Evolutionary conservation across 805 yeast genomes (phyloP), one percentile per base, ranked within the genome.

Genomic region (Metschnikowia colocasiae): DNA sequence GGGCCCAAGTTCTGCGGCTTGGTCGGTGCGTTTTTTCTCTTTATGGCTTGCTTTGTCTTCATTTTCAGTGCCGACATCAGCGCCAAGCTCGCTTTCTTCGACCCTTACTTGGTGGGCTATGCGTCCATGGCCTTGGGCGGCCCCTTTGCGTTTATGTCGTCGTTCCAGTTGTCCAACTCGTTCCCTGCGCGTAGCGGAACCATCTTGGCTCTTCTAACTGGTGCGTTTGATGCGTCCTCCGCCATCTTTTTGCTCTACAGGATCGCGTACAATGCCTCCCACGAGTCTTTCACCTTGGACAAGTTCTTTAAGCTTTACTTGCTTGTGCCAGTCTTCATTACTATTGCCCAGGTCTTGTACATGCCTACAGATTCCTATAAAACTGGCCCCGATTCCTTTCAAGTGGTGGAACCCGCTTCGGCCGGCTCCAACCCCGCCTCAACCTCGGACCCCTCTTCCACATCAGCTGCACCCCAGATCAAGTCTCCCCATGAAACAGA

Each of bases 171-270:
- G 48, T 77, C 82, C 20, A 79, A 79, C 56, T 69, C 82, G 3
- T 79, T 79, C 60, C 83, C 83, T 2, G 65, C 69, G 42, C 71
- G 70, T 43, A 74, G 80, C 16, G 83, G 83, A 6, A 62, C 76
- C 12, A 68, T 79, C 18, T 65, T 79, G 54, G 82, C 82, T 19
- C 62, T 79, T 36, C 59, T 79, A 47, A 78, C 82, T 1, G 83
- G 83, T 15, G 82, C 83, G 0, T 79, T 79, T 51, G 83, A 79
- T 61, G 76, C 83, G 8, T 77, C 82, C 2, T 74, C 80, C 7
- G 82, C 82, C 1, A 72, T 79, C 15, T 79, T 79, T 56, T 64
- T 79, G 57, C 40, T 76, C 40, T 79, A 78, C 64, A 71, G 71
- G 44, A 54, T 71, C 18, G 47, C 71, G 27, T 79, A 74, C 61